Base-by-base conservation (phyloP, 805 yeast genomes). In the Lipomyces orientalis region DNA sequence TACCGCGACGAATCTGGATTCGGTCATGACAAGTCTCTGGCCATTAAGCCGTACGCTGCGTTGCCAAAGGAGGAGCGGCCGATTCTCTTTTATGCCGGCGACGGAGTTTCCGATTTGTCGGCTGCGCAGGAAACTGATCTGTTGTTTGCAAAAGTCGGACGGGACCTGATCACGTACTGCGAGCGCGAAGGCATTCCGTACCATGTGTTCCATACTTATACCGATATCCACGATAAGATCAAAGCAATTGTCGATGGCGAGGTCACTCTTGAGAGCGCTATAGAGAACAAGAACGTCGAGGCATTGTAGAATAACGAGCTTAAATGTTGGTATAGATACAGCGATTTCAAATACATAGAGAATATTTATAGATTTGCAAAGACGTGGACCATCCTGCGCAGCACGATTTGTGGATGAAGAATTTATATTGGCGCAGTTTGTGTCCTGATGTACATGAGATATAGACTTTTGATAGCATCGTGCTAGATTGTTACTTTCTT, bases 111-210 rank as follows among this genome's bases (percentile, higher is more conserved):
- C 58, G 99, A 95, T 79, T 82, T 95, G 73, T 87, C 92, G 66
- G 99, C 99, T 31, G 98, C 98, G 31, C 89, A 90, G 76, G 97
- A 95, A 79, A 93, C 99, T 54, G 94, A 95, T 78, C 82, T 94
- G 73, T 81, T 95, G 72, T 95, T 94, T 79, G 99, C 99, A 58
- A 94, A 93, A 81, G 87, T 87, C 71, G 99, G 98, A 60, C 87
- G 90, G 75, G 98, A 95, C 77, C 84, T 95, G 73, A 89, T 94
- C 73, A 88, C 88, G 52, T 94, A 87, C 81, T 95, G 98, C 81
- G 84, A 84, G 73, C 82, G 88, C 58, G 94, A 93, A 77, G 82
- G 85, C 46, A 90, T 95, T 71, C 96, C 97, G 22, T 94, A 88
- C 81, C 86, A 88, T 59, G 96, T 90, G 76, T 95, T 95, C 79